A percentile compares a stretch with the other conserved stretches of the same genome.
phyloP scores from a whole-genome alignment of 768 basidiomycete genomes.

The Suillus occidentalis region DNA sequence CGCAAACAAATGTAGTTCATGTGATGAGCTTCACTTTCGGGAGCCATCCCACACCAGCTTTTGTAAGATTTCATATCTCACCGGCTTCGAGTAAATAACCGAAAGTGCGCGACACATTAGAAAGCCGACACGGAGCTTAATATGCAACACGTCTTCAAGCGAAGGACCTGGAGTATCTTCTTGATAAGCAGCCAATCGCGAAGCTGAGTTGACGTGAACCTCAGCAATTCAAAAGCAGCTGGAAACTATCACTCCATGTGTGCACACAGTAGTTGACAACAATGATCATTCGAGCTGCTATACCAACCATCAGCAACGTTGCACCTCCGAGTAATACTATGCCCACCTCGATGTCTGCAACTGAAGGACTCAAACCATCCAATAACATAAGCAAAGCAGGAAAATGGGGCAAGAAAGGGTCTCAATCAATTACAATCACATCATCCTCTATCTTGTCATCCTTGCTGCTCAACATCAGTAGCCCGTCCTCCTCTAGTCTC shows the following conservation, averaged over 20 bases:
- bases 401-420: not conserved
- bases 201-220: not conserved
- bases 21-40: not conserved
- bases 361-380: not conserved
- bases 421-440: constrained; percentile 57
- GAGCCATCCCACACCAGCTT: not conserved
- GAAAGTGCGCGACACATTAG: not conserved
- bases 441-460: constrained; percentile 55
- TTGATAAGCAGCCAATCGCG: not conserved
- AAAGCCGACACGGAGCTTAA: not conserved
- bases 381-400: constrained; percentile 10
- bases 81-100: not conserved
- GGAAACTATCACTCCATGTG: not conserved
- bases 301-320: not conserved
- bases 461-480: constrained; percentile 62
- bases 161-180: not conserved
- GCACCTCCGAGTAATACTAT: not conserved
- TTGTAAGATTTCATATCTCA: not conserved
- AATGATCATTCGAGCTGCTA: not conserved
- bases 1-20: not conserved
- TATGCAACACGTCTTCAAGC: not conserved
- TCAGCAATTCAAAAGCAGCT: not conserved
- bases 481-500: constrained; percentile 70
- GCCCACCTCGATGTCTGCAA: not conserved
- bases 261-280: not conserved